A percentile compares a stretch with the other conserved stretches of the same genome.
phyloP scores from a whole-genome alignment of 306 rosid species.

The Cajanus cajan region DNA sequence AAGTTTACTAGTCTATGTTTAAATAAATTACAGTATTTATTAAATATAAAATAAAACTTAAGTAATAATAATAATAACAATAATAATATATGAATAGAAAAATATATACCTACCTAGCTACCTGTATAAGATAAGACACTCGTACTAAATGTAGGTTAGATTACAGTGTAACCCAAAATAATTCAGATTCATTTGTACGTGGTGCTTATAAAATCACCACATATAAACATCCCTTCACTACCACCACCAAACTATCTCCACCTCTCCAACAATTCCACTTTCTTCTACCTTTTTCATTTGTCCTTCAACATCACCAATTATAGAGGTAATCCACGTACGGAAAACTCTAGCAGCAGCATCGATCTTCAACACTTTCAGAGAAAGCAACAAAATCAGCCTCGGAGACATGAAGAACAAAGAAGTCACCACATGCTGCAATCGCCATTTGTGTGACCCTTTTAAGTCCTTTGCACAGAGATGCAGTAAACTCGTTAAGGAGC shows the following conservation, averaged over 20 bases:
- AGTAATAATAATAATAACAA: background rate
- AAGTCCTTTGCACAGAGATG: conserved; percentile 8
- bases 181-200: background rate
- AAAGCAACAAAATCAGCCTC: background rate
- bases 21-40: no score
- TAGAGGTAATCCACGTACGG: no score
- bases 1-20: no score
- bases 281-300: background rate
- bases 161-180: background rate
- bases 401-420: conserved; percentile 3
- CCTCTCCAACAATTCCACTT: background rate
- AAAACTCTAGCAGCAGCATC: background rate
- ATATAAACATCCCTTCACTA: background rate
- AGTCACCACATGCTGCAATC: background rate
- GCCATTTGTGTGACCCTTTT: background rate
- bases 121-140: background rate
- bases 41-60: background rate
- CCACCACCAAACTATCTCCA: background rate
- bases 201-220: background rate
- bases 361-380: background rate
- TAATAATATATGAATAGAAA: no score
- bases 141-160: background rate
- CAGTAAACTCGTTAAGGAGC: conserved; percentile 5
- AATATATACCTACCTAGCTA: no score
- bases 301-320: background rate